phyloP scores from a whole-genome alignment of 192 early-diverging fungal genomes.

The Polychytrium aggregatum region DNA sequence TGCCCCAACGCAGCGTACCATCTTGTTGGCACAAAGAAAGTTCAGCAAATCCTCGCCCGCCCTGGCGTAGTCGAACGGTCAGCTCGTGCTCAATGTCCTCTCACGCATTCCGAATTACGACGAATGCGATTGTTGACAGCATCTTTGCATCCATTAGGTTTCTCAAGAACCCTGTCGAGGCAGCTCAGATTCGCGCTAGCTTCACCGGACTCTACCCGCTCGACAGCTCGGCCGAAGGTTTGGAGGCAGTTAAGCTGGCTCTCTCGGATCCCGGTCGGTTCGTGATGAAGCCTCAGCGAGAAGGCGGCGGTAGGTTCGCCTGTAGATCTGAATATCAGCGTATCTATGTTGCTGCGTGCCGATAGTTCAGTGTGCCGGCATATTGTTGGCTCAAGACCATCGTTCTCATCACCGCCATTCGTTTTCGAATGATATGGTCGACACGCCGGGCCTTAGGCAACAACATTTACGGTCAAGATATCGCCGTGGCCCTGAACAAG shows the following conservation, averaged over 20 bases:
- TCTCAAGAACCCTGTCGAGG: slow-evolving; percentile 15
- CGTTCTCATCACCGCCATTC: slow-evolving; percentile 4
- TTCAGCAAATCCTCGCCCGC: slow-evolving; percentile 81
- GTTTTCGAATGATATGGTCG: neutral
- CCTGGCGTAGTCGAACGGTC: slow-evolving; percentile 75
- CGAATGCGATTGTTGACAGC: too few relatives aligned
- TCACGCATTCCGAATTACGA: too few relatives aligned
- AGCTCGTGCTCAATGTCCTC: slow-evolving; percentile 16
- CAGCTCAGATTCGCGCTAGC: slow-evolving; percentile 45
- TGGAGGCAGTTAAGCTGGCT: slow-evolving; percentile 54
- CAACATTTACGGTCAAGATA: slow-evolving; percentile 85
- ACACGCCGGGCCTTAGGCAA: too few relatives aligned
- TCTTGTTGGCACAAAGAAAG: slow-evolving; percentile 88
- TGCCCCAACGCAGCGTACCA: slow-evolving; percentile 87
- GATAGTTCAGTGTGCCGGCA: neutral
- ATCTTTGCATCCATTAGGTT: too few relatives aligned
- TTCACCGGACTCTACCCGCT: slow-evolving; percentile 90
- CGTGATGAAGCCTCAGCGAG: slow-evolving; percentile 94
- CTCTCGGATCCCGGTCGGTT: slow-evolving; percentile 51
- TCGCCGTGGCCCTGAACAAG: slow-evolving; percentile 40
- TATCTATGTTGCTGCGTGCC: too few relatives aligned
- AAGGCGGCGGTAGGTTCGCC: slow-evolving; percentile 63
- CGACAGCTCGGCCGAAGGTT: slow-evolving; percentile 54
- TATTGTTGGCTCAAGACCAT: neutral
- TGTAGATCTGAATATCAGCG: too few relatives aligned